A percentile compares a stretch with the other conserved stretches of the same genome.
Conservation (phyloP, 208 protist genomes). For the Porcisia hertigi region DNA sequence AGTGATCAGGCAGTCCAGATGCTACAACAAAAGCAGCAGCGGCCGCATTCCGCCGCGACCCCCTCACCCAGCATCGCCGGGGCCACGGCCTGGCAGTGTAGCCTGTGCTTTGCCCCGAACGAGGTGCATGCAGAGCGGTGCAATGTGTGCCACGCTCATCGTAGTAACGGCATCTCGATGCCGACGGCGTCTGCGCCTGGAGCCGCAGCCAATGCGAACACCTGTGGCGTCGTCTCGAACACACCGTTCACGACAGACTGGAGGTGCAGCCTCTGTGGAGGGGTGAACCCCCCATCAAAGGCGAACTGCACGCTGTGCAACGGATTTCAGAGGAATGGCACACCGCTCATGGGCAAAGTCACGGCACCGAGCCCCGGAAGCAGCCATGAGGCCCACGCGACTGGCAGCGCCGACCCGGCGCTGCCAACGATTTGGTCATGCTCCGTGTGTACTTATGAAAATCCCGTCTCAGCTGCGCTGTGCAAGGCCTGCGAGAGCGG, state of each 20-base stretch:
- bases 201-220: not conserved
- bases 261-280: constrained; percentile 67
- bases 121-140: constrained; percentile 46
- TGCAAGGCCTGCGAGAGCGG: constrained; percentile 79
- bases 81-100: constrained; percentile 69
- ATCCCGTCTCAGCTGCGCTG: constrained; percentile 42
- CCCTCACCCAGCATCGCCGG: constrained; percentile 9
- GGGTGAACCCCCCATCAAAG: constrained; percentile 40
- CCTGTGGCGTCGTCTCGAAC: constrained; percentile 4
- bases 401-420: constrained; percentile 5
- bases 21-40: not conserved
- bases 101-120: constrained; percentile 66
- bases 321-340: constrained; percentile 73
- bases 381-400: not conserved
- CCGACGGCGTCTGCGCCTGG: constrained; percentile 13
- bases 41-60: constrained; percentile 2
- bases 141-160: constrained; percentile 57
- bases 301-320: constrained; percentile 60
- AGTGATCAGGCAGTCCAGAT: not conserved
- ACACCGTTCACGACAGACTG: constrained; percentile 37
- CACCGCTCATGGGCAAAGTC: constrained; percentile 22
- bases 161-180: constrained; percentile 43
- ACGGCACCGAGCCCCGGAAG: not conserved
- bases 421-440: constrained; percentile 56
- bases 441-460: constrained; percentile 83